Evolutionary conservation across 371 early-diverging fungal species (phyloP).

Genomic region (Mortierella sp.): DNA sequence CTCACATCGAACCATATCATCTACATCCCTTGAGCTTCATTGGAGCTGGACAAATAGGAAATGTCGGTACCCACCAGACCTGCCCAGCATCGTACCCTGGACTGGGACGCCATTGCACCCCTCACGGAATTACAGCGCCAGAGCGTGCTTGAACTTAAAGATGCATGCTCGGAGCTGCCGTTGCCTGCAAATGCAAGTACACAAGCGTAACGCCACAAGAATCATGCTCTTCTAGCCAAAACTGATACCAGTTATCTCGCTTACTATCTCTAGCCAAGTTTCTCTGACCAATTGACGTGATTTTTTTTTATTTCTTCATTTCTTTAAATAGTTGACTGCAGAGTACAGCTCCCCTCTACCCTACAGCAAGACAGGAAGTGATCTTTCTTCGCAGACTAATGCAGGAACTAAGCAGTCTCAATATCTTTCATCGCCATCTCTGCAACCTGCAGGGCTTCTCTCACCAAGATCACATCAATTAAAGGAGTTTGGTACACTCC

Average conservation of each 20-base stretch:
- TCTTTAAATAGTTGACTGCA: slow-evolving; percentile 31
- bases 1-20: background rate
- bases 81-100: slow-evolving; percentile 51
- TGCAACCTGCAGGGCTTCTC: slow-evolving; percentile 59
- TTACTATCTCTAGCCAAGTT: background rate
- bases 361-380: slow-evolving; percentile 17
- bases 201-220: background rate
- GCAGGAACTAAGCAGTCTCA: slow-evolving; percentile 57
- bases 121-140: slow-evolving; percentile 70
- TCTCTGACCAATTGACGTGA: slow-evolving; percentile 1
- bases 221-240: background rate
- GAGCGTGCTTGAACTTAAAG: slow-evolving; percentile 74
- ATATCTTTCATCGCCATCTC: slow-evolving; percentile 51
- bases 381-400: slow-evolving; percentile 6
- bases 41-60: background rate
- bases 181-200: slow-evolving; percentile 67
- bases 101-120: slow-evolving; percentile 77
- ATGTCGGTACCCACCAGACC: slow-evolving; percentile 30
- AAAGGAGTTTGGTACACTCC: slow-evolving; percentile 33
- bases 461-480: slow-evolving; percentile 62
- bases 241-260: background rate
- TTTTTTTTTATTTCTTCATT: background rate
- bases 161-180: slow-evolving; percentile 76
- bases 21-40: background rate
- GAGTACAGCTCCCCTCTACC: slow-evolving; percentile 34